Base-by-base conservation (phyloP, 1,284 basidiomycete species). In the Psilocybe mexicana region DNA sequence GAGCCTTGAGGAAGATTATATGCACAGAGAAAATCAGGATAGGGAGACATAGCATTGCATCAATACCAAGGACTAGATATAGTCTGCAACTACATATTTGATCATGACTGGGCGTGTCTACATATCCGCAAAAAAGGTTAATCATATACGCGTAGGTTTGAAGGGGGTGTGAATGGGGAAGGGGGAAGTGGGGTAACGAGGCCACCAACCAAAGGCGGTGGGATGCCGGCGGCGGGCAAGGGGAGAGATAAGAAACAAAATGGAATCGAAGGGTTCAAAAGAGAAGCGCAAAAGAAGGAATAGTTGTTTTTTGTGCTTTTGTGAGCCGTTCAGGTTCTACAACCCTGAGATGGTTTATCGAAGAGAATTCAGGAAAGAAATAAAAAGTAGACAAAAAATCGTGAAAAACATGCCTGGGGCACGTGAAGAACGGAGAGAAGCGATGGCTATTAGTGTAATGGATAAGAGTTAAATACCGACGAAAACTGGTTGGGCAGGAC, bases 281-380 rank as follows among this genome's bases (percentile, higher is more conserved):
- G 69, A 67, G 67, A 69, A 70, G 68, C 66, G 60, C 64, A 65
- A 68, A 67, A 61, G 61, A 63, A 65, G 56, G 61, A 60, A 63
- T 58, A 69, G 67, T 70, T 78, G 68, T 82, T 80, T 81, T 18
- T 82, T 79, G 66, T 73, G 65, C 55, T 76, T 79, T 76, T 74
- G 71, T 63, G 72, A 67, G 66, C 62, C 65, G 73, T 72, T 68
- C 71, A 70, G 70, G 68, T 70, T 66, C 64, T 54, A n/a, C 46
- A 47, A 40, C 38, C 38, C 11, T 52, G 44, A 55, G 56, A 43
- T 43, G 50, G 43, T 50, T 49, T 26, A 36, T 49, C 46, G 28
- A 65, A 66, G 64, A 63, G 61, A 57, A 58, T 47, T 59, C 60
- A 56, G 56, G 52, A 18, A 56, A 44, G 36, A 42, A 40, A 57